A percentile compares a stretch with the other conserved stretches of the same genome.
Conservation (phyloP, 768 basidiomycete genomes). For the Myochromella boudieri region DNA sequence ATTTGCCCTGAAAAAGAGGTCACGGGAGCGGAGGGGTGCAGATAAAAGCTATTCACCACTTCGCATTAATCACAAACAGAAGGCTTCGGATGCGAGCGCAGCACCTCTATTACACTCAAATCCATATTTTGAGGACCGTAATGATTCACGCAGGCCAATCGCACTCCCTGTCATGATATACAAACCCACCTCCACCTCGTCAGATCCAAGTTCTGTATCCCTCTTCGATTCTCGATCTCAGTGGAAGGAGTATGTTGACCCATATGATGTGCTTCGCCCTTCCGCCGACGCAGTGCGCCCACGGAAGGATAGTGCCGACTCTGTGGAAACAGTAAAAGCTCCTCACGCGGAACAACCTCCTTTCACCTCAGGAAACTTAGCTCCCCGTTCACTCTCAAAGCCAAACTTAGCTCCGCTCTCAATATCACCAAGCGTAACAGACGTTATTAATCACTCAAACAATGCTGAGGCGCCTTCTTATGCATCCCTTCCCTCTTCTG, state of each 20-base stretch:
- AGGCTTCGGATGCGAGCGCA: slow-evolving; percentile 1
- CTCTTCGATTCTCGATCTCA: neutral
- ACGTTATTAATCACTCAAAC: neutral
- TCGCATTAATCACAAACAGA: neutral
- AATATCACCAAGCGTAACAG: neutral
- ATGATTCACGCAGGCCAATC: too few species aligned
- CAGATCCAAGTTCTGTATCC: too few species aligned
- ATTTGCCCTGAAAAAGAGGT: neutral
- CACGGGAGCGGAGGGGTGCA: neutral
- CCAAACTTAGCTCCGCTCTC: neutral
- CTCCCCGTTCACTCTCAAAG: neutral
- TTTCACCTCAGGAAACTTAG: neutral
- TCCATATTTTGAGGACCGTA: too few species aligned
- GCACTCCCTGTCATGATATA: too few species aligned
- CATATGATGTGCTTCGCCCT: too few species aligned
- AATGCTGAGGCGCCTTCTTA: neutral
- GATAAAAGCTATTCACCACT: neutral
- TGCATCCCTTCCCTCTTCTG: neutral
- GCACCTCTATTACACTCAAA: too few species aligned
- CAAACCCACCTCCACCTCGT: too few species aligned
- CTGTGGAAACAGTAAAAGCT: neutral
- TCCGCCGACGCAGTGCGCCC: too few species aligned
- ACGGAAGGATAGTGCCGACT: slow-evolving; percentile 1
- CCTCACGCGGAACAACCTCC: neutral
- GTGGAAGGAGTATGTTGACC: neutral